A percentile compares a stretch with the other conserved stretches of the same genome.
These are phyloP conservation scores for Candida berthetii DNA, from an alignment of 805 yeast species.

Conservation along the genomic window DNA sequence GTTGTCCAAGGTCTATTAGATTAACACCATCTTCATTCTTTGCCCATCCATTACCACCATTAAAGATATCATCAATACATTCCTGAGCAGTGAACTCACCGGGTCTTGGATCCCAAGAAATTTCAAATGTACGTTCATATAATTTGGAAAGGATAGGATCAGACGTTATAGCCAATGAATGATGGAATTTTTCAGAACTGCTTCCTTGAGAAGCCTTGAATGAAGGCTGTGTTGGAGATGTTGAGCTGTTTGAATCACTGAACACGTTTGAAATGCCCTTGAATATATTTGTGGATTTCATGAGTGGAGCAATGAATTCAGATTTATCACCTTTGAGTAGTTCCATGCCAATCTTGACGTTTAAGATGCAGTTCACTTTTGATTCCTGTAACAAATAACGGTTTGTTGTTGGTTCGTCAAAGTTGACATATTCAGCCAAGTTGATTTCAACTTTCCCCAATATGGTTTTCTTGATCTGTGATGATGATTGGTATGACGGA, in stretches of 20 bases:
- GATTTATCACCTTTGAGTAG: constrained; percentile 35
- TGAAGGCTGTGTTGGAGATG: neutral
- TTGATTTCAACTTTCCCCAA: constrained; percentile 68
- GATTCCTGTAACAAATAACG: constrained; percentile 71
- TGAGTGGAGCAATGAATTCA: constrained; percentile 33
- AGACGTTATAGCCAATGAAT: constrained; percentile 16
- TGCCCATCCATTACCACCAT: constrained; percentile 68
- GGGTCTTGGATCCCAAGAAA: constrained; percentile 54
- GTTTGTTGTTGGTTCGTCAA: constrained; percentile 44
- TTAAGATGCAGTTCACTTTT: constrained; percentile 76
- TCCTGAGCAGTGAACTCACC: constrained; percentile 62
- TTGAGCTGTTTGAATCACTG: neutral
- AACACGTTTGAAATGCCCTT: constrained; percentile 43
- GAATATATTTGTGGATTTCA: constrained; percentile 28
- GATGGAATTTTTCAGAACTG: constrained; percentile 3
- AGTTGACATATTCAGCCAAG: constrained; percentile 59
- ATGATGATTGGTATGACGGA: neutral
- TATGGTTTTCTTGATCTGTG: constrained; percentile 27
- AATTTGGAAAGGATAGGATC: constrained; percentile 46
- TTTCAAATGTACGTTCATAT: constrained; percentile 48
- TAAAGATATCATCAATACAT: constrained; percentile 68
- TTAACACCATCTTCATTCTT: constrained; percentile 38
- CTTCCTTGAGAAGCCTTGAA: neutral
- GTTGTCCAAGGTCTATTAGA: constrained; percentile 28
- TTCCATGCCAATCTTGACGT: constrained; percentile 47